Percentiles rank a stretch among this genome's conserved stretches.
phyloP scores from a whole-genome alignment of 495 filamentous ascomycete genomes.

The Trichoderma asperelloides region DNA sequence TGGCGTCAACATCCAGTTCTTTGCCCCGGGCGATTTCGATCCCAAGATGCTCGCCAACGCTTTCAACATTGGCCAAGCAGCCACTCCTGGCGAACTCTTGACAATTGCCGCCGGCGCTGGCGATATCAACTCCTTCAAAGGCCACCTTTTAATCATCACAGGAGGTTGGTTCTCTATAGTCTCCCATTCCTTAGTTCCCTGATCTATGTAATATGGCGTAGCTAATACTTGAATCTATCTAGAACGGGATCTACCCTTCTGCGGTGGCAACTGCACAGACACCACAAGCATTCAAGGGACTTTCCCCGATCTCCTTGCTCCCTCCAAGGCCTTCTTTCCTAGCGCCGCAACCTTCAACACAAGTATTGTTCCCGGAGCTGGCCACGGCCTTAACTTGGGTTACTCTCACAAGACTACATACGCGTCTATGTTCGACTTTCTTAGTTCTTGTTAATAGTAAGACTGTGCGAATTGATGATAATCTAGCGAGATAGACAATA shows the following conservation, averaged over 20 bases:
- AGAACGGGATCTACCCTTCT: conserved; percentile 42
- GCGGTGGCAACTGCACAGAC: conserved; percentile 41
- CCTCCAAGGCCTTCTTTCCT: conserved; percentile 31
- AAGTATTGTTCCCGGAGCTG: conserved; percentile 39
- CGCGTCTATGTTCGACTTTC: conserved; percentile 4
- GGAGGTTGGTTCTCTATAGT: conserved; percentile 16
- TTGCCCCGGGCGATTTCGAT: conserved; percentile 38
- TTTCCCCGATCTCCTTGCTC: conserved; percentile 31
- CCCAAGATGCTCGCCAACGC: conserved; percentile 28
- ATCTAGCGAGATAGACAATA: not conserved
- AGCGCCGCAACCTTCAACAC: conserved; percentile 32
- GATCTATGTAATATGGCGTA: conserved; percentile 7
- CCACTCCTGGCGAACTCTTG: conserved; percentile 41
- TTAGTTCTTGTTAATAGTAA: not conserved
- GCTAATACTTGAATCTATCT: not conserved
- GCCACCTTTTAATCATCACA: conserved; percentile 40
- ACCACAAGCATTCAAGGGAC: conserved; percentile 21
- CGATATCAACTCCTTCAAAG: conserved; percentile 26
- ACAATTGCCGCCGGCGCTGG: conserved; percentile 25
- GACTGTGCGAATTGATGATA: not conserved
- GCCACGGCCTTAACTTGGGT: conserved; percentile 40
- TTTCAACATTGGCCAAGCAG: conserved; percentile 39
- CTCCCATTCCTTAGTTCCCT: not conserved
- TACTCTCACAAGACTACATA: conserved; percentile 3
- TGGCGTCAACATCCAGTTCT: conserved; percentile 28